Evolutionary conservation across 805 yeast genomes (phyloP).

Genomic region (Lipomyces spencermartinsiae): DNA sequence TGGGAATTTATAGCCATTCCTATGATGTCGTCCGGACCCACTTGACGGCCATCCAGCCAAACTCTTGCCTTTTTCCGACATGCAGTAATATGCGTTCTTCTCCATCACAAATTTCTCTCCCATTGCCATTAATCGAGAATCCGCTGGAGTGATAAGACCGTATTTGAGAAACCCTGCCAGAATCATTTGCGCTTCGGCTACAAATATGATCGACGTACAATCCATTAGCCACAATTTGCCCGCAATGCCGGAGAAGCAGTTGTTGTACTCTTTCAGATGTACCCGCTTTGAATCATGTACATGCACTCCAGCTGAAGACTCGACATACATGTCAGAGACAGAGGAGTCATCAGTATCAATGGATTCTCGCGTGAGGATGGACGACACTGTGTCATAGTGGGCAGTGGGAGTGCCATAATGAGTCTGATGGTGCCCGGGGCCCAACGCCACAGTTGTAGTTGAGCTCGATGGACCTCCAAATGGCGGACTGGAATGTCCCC

Average conservation of each 20-base stretch:
- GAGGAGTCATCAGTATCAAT: not conserved
- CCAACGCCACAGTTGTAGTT: not conserved
- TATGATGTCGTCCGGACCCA: not conserved
- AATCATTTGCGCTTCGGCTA: conserved; percentile 86
- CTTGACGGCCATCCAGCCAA: conserved; percentile 29
- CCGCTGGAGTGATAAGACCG: conserved; percentile 40
- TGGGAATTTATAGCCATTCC: not conserved
- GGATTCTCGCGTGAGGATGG: not conserved
- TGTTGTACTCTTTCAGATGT: conserved; percentile 23
- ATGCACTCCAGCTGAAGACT: conserved; percentile 23
- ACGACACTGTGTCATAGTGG: not conserved
- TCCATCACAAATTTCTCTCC: conserved; percentile 7
- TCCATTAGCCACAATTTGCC: conserved; percentile 88
- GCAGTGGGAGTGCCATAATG: not conserved
- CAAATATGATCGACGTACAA: conserved; percentile 85
- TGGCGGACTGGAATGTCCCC: not conserved
- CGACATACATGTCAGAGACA: conserved; percentile 7
- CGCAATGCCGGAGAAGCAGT: conserved; percentile 74
- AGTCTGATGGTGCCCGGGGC: not conserved
- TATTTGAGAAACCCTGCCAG: conserved; percentile 58
- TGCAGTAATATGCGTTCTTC: conserved; percentile 21
- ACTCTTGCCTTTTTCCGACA: conserved; percentile 28
- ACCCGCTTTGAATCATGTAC: conserved; percentile 28
- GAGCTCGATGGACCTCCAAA: conserved; percentile 4
- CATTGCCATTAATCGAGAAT: not conserved